Evolutionary conservation across 2,329 filamentous ascomycete genomes (phyloP), one percentile per base, ranked within the genome.

Genomic region (Pseudocercospora cruenta): DNA sequence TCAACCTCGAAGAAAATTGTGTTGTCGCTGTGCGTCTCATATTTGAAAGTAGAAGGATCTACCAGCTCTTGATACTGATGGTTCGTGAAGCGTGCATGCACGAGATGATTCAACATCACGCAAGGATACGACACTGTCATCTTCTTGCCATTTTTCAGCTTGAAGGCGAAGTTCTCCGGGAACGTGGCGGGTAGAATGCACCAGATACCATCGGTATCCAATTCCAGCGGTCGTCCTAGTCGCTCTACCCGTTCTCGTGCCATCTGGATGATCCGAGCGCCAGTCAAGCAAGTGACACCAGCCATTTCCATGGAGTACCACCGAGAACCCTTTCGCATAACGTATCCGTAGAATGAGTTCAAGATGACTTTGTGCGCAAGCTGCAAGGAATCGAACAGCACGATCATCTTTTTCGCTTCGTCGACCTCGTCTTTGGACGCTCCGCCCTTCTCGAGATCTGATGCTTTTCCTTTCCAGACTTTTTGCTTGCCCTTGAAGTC

Each of bases 261-360:
- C 86, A 99, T 89, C 76, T 99, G 95, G 77, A 99, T 99, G 77
- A 99, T 99, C 49, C 90, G 92, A 33, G 95, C 95, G 68, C 95
- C 95, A 1, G 95, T 99, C 78, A 99, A 83, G 81, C 95, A 99
- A 49, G 95, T 99, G 4, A 99, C 95, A 73, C 95, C 95, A 16
- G 96, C 95, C 95, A 99, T 99, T 78, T 99, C 95, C 87, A 99
- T 90, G 19, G 95, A 99, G 78, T 99, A 99, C 95, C 95, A 99
- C 63, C 95, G 89, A 43, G 95, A 99, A 36, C 95, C 95, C 78
- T 99, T 99, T 82, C 95, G 87, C 95, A 99, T 99, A 78, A 98
- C 95, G 77, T 99, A 99, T 69, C 95, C 95, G 73, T 99, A 99
- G 83, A 99, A 99, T 63, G 93, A 97, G 83, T 99, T 99, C 63